A percentile compares a stretch with the other conserved stretches of the same genome.
Conservation (phyloP, 164 flowering plant species). For the Saururus chinensis region DNA sequence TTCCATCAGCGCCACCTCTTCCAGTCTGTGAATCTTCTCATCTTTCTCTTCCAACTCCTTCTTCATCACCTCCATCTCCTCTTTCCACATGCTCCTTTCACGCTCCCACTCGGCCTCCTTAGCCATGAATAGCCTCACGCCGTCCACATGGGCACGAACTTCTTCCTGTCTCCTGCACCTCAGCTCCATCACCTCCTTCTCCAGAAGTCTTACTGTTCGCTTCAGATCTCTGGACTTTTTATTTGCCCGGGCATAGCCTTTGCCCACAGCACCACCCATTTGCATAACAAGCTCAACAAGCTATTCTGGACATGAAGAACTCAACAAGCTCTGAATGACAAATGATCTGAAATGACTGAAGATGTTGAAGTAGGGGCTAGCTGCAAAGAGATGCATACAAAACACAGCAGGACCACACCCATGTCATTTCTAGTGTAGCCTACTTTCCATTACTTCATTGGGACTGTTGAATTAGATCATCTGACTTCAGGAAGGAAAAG, state of each 20-base stretch:
- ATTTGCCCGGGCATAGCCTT: not conserved
- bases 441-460: too few species aligned
- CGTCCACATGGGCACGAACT: not conserved
- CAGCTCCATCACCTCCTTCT: not conserved
- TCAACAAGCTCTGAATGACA: too few species aligned
- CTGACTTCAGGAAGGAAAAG: too few species aligned
- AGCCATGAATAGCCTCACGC: not conserved
- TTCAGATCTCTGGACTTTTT: not conserved
- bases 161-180: not conserved
- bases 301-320: too few species aligned
- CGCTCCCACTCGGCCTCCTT: conserved; percentile 1
- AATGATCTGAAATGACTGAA: too few species aligned
- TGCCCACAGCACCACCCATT: not conserved
- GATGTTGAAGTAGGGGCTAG: too few species aligned
- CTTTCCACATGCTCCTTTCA: not conserved
- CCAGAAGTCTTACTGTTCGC: not conserved
- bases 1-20: not conserved
- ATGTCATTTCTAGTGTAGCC: too few species aligned
- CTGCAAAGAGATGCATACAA: too few species aligned
- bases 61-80: not conserved
- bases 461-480: too few species aligned
- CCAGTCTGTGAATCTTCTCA: not conserved
- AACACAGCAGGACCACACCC: too few species aligned
- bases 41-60: conserved; percentile 1
- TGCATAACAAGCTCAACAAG: not conserved